Percentiles rank a stretch among this genome's conserved stretches.
These are phyloP conservation scores for Eucalyptus erythrocorys DNA, from an alignment of 345 rosid genomes.

Conservation along the genomic window DNA sequence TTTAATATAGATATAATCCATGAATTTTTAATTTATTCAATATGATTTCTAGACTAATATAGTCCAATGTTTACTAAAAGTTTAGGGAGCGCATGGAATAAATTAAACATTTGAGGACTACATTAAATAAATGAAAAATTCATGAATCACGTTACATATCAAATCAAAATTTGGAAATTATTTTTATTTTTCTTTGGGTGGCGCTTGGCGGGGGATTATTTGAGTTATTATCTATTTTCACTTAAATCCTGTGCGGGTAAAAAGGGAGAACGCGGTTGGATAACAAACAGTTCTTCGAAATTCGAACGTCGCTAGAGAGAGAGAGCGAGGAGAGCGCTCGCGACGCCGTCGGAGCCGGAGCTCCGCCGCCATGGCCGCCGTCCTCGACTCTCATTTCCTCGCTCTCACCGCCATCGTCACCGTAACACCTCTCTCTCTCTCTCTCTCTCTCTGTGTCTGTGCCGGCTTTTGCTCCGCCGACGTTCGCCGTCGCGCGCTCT, in stretches of 20 bases:
- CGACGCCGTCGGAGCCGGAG: neutral
- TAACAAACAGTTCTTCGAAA: neutral
- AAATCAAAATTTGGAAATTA: too few species aligned
- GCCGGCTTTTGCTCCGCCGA: neutral
- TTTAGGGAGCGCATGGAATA: fast-evolving
- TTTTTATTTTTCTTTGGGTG: too few species aligned
- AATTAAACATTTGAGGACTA: too few species aligned
- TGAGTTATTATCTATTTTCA: neutral
- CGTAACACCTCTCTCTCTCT: slow-evolving; percentile 8
- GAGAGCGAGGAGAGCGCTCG: neutral
- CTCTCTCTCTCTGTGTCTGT: neutral
- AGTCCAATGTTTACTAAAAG: fast-evolving
- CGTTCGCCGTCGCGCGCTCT: neutral
- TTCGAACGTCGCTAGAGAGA: neutral
- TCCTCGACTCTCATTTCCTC: slow-evolving; percentile 73
- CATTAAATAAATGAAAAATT: too few species aligned
- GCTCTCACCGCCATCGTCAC: slow-evolving; percentile 66
- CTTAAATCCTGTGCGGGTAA: neutral
- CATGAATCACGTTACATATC: fast-evolving
- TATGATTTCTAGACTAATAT: fast-evolving
- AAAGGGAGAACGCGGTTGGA: neutral
- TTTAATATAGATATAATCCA: fast-evolving
- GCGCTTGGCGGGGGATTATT: too few species aligned
- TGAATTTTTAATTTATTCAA: fast-evolving
- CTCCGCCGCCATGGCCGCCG: slow-evolving; percentile 44